These are phyloP conservation scores for Penicillium thymicola DNA, from an alignment of 2,329 filamentous ascomycete genomes.

Conservation along the genomic window DNA sequence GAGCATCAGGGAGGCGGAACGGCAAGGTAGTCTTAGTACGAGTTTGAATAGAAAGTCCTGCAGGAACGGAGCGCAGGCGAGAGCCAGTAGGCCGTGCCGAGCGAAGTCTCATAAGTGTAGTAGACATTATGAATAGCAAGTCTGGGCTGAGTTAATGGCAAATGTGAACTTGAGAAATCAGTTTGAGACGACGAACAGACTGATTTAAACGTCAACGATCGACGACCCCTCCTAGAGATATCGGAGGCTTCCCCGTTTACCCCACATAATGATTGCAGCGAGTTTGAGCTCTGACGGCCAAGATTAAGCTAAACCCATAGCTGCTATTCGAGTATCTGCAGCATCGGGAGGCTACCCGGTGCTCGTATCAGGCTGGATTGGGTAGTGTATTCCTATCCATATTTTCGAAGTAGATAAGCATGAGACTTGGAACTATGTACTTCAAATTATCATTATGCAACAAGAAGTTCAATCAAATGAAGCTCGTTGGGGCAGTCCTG, in stretches of 20 bases:
- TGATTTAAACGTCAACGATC: neutral
- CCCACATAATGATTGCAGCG: neutral
- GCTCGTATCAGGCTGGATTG: neutral
- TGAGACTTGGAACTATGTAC: neutral
- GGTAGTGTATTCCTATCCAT: neutral
- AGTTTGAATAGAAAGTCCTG: slow-evolving; percentile 12
- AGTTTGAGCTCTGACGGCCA: neutral
- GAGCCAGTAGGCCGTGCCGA: slow-evolving; percentile 13
- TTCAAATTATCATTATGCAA: slow-evolving; percentile 11
- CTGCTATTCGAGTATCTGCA: neutral
- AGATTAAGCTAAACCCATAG: neutral
- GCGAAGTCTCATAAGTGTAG: slow-evolving; percentile 18
- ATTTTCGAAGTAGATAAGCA: slow-evolving; percentile 4
- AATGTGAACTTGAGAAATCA: neutral
- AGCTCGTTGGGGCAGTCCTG: slow-evolving; percentile 6
- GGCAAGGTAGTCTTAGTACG: slow-evolving; percentile 28
- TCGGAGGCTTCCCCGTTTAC: slow-evolving; percentile 7
- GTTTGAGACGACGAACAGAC: neutral
- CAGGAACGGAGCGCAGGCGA: slow-evolving; percentile 12
- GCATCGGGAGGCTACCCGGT: slow-evolving; percentile 4
- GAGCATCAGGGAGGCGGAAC: slow-evolving; percentile 31
- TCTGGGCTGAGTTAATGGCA: neutral
- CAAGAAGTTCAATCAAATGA: slow-evolving; percentile 2
- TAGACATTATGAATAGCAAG: slow-evolving; percentile 15
- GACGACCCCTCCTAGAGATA: neutral